Percentiles rank a stretch among this genome's conserved stretches.
phyloP scores from a whole-genome alignment of 345 rosid species.

The Gossypium bickii region DNA sequence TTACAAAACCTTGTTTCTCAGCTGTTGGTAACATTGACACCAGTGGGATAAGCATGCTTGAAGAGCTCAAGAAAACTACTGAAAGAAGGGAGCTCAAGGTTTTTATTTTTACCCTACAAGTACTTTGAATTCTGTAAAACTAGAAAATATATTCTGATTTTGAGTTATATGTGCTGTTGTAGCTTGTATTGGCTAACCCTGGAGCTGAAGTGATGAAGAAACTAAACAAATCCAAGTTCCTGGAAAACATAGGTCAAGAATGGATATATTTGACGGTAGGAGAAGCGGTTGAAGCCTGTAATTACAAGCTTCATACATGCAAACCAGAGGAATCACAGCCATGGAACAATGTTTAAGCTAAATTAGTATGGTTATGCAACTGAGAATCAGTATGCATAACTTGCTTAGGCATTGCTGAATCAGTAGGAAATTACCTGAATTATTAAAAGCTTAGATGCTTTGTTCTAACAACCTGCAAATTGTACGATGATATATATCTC shows the following conservation, averaged over 20 bases:
- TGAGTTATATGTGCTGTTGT: not conserved
- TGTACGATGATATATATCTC: slow-evolving; percentile 7
- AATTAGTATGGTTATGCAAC: not conserved
- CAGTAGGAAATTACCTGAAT: not conserved
- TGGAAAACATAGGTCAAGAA: slow-evolving; percentile 65
- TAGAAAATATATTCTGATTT: not conserved
- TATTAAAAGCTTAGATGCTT: not conserved
- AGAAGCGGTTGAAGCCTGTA: slow-evolving; percentile 86
- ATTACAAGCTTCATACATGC: slow-evolving; percentile 62
- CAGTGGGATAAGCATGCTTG: slow-evolving; percentile 94
- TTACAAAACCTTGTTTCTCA: slow-evolving; percentile 19
- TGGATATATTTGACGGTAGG: slow-evolving; percentile 81
- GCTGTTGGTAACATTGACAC: slow-evolving; percentile 92
- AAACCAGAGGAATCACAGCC: slow-evolving; percentile 37
- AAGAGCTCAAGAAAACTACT: slow-evolving; percentile 50
- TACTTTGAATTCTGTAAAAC: not conserved
- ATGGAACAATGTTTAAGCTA: slow-evolving; percentile 33
- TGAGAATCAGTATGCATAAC: slow-evolving; percentile 9
- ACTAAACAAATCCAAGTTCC: slow-evolving; percentile 61
- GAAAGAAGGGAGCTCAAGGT: slow-evolving; percentile 74
- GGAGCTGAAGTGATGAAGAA: slow-evolving; percentile 92
- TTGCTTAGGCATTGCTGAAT: not conserved
- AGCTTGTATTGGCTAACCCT: slow-evolving; percentile 84
- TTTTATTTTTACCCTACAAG: not conserved
- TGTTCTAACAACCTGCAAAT: slow-evolving; percentile 6